phyloP scores from a whole-genome alignment of 306 rosid genomes.

The Casuarina equisetifolia region DNA sequence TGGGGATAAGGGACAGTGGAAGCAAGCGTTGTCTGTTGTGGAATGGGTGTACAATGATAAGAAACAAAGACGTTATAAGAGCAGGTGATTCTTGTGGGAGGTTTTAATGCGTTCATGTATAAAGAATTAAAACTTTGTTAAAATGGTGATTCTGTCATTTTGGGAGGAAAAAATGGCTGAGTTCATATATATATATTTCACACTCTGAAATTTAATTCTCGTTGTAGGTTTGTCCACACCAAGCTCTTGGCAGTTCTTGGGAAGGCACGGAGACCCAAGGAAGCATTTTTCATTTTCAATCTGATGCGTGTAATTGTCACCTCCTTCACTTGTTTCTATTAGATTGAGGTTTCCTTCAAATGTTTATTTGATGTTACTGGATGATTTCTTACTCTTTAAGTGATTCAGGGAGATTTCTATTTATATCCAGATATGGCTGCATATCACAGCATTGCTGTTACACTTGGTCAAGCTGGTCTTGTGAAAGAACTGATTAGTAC shows the following conservation, averaged over 20 bases:
- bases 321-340: conserved; percentile 30
- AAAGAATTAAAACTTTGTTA: conserved; percentile 17
- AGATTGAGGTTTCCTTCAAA: conserved; percentile 8
- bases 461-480: conserved; percentile 91
- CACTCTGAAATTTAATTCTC: conserved; percentile 19
- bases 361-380: conserved; percentile 24
- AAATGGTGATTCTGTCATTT: conserved; percentile 3
- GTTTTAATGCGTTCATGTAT: conserved; percentile 11
- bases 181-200: not conserved
- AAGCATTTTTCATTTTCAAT: conserved; percentile 77
- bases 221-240: conserved; percentile 85
- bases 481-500: conserved; percentile 70
- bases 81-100: conserved; percentile 56
- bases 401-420: conserved; percentile 64
- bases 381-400: conserved; percentile 30
- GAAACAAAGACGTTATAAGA: conserved; percentile 51
- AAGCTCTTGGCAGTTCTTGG: conserved; percentile 90
- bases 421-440: conserved; percentile 92
- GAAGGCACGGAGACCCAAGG: conserved; percentile 74
- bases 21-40: conserved; percentile 75
- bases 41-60: conserved; percentile 72
- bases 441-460: conserved; percentile 87
- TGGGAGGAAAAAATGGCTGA: not conserved
- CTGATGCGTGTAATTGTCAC: conserved; percentile 67
- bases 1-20: conserved; percentile 67